phyloP scores from a whole-genome alignment of 2,329 filamentous ascomycete species.

The Aspergillus bombycis region DNA sequence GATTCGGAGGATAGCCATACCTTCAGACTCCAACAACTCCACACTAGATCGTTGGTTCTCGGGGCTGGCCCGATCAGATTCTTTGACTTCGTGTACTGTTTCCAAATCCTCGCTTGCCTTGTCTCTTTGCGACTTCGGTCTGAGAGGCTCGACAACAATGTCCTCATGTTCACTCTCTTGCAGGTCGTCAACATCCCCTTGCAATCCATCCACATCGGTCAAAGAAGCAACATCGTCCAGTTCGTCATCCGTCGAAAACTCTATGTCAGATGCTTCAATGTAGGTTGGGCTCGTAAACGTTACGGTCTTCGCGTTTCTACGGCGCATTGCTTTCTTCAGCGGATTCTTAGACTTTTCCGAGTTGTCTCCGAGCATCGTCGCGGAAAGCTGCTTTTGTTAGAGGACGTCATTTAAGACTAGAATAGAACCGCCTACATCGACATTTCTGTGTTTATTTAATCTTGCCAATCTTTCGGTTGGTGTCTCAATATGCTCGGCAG shows the following conservation, averaged over 20 bases:
- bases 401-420: background rate
- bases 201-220: slow-evolving; percentile 53
- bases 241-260: slow-evolving; percentile 82
- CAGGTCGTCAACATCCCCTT: slow-evolving; percentile 35
- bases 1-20: slow-evolving; percentile 24
- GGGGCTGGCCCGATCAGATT: slow-evolving; percentile 33
- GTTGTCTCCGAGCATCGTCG: slow-evolving; percentile 72
- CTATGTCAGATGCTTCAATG: slow-evolving; percentile 83
- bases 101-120: slow-evolving; percentile 32
- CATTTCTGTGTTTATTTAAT: slow-evolving; percentile 96
- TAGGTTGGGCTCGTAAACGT: slow-evolving; percentile 84
- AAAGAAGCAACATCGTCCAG: slow-evolving; percentile 52
- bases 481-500: slow-evolving; percentile 97
- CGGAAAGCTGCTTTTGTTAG: slow-evolving; percentile 59
- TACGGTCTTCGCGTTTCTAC: slow-evolving; percentile 82
- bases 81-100: slow-evolving; percentile 24
- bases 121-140: slow-evolving; percentile 46
- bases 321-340: slow-evolving; percentile 79
- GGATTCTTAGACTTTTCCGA: slow-evolving; percentile 80
- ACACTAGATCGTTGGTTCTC: slow-evolving; percentile 61
- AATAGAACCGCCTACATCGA: slow-evolving; percentile 70
- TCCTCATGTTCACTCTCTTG: slow-evolving; percentile 39
- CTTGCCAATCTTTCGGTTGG: slow-evolving; percentile 91
- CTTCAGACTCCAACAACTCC: slow-evolving; percentile 62
- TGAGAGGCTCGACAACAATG: slow-evolving; percentile 49